phyloP scores from a whole-genome alignment of 345 rosid genomes.

The Rhizophora apiculata region DNA sequence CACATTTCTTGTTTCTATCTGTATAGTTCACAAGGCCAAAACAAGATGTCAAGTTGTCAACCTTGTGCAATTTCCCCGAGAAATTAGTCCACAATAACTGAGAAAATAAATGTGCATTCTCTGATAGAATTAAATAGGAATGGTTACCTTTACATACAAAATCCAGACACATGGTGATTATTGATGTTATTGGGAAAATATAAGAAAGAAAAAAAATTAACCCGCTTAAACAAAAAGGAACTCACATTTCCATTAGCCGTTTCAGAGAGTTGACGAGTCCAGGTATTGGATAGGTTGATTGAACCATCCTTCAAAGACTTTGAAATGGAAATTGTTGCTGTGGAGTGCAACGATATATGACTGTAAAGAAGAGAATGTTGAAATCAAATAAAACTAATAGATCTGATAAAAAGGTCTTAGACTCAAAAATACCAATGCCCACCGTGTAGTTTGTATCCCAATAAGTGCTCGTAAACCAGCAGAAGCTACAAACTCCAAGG shows the following conservation, averaged over 20 bases:
- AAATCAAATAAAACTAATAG: slow-evolving; percentile 9
- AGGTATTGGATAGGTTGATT: slow-evolving; percentile 81
- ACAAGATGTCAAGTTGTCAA: too few relatives aligned
- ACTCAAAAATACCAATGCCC: slow-evolving; percentile 18
- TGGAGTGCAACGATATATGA: slow-evolving; percentile 71
- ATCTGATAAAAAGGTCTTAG: neutral
- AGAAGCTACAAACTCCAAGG: slow-evolving; percentile 72
- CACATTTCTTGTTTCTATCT: too few relatives aligned
- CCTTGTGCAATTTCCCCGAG: too few relatives aligned
- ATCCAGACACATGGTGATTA: neutral
- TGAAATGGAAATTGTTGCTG: slow-evolving; percentile 66
- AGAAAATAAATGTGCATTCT: too few relatives aligned
- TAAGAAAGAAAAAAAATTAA: slow-evolving; percentile 1
- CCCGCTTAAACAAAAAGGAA: slow-evolving; percentile 18
- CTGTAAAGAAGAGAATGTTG: slow-evolving; percentile 38
- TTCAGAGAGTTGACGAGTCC: slow-evolving; percentile 91
- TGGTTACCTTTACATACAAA: too few relatives aligned
- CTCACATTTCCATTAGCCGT: slow-evolving; percentile 81
- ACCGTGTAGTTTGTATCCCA: slow-evolving; percentile 82
- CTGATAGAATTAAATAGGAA: too few relatives aligned
- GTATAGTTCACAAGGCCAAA: too few relatives aligned
- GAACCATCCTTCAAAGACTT: slow-evolving; percentile 89
- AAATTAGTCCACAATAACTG: too few relatives aligned
- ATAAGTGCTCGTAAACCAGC: slow-evolving; percentile 72
- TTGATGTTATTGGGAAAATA: neutral